These are phyloP conservation scores for Pleomassaria siparia DNA, from an alignment of 2,329 filamentous ascomycete species.

Conservation along the genomic window DNA sequence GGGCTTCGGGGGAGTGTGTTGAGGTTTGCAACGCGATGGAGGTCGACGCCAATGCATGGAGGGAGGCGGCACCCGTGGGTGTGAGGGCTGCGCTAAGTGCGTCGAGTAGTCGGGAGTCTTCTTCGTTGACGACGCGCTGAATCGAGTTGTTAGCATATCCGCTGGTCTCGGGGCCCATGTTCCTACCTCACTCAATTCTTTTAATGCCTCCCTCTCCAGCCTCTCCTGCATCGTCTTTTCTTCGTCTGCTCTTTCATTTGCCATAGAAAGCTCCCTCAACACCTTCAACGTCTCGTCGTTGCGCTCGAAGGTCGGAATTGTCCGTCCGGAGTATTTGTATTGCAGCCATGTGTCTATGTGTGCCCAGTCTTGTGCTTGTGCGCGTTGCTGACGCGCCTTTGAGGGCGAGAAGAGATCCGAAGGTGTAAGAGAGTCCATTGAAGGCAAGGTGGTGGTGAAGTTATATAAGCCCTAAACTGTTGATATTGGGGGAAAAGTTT, in stretches of 20 bases:
- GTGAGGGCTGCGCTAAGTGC: conserved; percentile 28
- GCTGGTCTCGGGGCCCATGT: background rate
- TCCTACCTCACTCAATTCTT: conserved; percentile 50
- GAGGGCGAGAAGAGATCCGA: conserved; percentile 60
- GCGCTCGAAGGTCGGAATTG: conserved; percentile 76
- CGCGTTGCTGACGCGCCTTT: conserved; percentile 72
- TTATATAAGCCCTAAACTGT: background rate
- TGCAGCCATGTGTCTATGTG: conserved; percentile 81
- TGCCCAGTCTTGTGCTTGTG: conserved; percentile 86
- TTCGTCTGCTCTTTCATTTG: conserved; percentile 78
- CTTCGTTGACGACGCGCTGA: conserved; percentile 23
- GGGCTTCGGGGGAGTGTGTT: conserved; percentile 23
- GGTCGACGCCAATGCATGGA: conserved; percentile 42
- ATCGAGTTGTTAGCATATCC: background rate
- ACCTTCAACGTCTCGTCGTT: conserved; percentile 80
- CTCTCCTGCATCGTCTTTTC: conserved; percentile 60
- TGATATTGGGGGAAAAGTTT: background rate
- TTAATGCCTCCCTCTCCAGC: conserved; percentile 62
- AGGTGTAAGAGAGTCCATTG: conserved; percentile 41
- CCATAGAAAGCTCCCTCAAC: conserved; percentile 70
- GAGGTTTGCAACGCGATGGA: conserved; percentile 40
- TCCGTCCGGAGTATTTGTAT: conserved; percentile 65
- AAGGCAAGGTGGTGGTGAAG: background rate
- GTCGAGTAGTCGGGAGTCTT: conserved; percentile 26
- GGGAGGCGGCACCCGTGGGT: conserved; percentile 29